Percentiles rank a stretch among this genome's conserved stretches.
phyloP scores from a whole-genome alignment of 768 basidiomycete genomes.

The Hysterangium stoloniferum region DNA sequence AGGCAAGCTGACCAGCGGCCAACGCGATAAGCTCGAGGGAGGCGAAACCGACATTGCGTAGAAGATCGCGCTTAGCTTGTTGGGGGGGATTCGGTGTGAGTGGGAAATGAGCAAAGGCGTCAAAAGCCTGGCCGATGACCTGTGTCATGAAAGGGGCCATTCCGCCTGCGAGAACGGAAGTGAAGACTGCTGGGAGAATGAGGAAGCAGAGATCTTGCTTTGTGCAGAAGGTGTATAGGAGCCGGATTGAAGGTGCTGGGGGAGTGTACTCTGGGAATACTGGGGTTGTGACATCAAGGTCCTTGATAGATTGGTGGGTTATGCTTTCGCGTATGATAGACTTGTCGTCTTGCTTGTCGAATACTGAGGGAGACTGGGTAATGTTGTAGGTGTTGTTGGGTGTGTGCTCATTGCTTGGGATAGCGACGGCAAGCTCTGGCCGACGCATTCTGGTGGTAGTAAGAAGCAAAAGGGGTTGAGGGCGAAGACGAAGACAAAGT shows the following conservation, averaged over 20 bases:
- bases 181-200: slow-evolving; percentile 54
- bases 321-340: not conserved
- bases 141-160: slow-evolving; percentile 83
- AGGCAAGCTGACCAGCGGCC: slow-evolving; percentile 53
- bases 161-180: slow-evolving; percentile 58
- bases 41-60: slow-evolving; percentile 49
- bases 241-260: slow-evolving; percentile 45
- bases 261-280: slow-evolving; percentile 13
- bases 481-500: slow-evolving; percentile 9
- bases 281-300: slow-evolving; percentile 1
- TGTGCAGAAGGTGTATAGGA: slow-evolving; percentile 62
- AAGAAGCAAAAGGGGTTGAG: not conserved
- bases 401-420: not conserved
- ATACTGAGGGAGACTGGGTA: slow-evolving; percentile 6
- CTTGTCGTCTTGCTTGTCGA: slow-evolving; percentile 8
- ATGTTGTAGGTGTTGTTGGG: slow-evolving; percentile 1
- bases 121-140: slow-evolving; percentile 70
- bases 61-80: slow-evolving; percentile 41
- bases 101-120: slow-evolving; percentile 58
- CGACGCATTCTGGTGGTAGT: slow-evolving; percentile 6
- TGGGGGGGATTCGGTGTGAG: slow-evolving; percentile 31
- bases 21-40: slow-evolving; percentile 62
- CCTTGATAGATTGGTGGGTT: not conserved
- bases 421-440: slow-evolving; percentile 5
- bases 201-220: slow-evolving; percentile 47